Evolutionary conservation across 2,329 filamentous ascomycete species (phyloP), one percentile per base, ranked within the genome.

Genomic region (Coniochaeta sp.): DNA sequence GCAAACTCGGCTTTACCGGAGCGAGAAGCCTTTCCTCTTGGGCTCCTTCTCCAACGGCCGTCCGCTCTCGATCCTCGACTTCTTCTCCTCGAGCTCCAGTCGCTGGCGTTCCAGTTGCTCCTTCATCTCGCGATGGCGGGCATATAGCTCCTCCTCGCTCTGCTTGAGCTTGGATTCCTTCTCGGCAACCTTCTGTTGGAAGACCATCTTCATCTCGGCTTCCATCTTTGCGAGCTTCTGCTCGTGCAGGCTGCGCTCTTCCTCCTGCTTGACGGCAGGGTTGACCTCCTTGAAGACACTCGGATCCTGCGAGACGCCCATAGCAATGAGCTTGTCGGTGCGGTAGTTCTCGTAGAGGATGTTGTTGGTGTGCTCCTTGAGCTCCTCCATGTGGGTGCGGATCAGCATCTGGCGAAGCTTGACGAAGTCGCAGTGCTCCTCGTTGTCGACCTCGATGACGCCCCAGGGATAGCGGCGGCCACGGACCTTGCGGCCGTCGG

Each of bases 161-260:
- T 98, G 95, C 82, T 96, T 96, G 75, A 99, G 83, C 81, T 99
- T 99, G 86, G 91, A 96, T 81, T 99, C 95, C 84, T 99, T 99
- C 79, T 99, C 95, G 67, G 91, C 88, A 34, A 99, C 95, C 89
- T 99, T 99, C 77, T 99, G 95, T 77, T 98, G 95, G 91, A 99
- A 99, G 68, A 99, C 95, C 91, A 97, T 96, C 91, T 99, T 99
- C 95, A 99, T 99, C 79, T 99, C 95, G 72, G 92, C 88, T 79
- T 99, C 95, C 95, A 99, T 99, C 91, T 99, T 99, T 77, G 93
- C 91, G 69, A 99, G 91, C 84, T 99, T 99, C 84, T 97, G 93
- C 81, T 99, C 95, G 84, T 99, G 95, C 68, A 99, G 84, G 65
- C 90, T 89, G 71, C 95, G 91, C 83, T 99, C 95, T 81, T 99